Percentiles rank a stretch among this genome's conserved stretches.
phyloP scores from a whole-genome alignment of 208 protist species.

The Acanthamoeba quina region DNA sequence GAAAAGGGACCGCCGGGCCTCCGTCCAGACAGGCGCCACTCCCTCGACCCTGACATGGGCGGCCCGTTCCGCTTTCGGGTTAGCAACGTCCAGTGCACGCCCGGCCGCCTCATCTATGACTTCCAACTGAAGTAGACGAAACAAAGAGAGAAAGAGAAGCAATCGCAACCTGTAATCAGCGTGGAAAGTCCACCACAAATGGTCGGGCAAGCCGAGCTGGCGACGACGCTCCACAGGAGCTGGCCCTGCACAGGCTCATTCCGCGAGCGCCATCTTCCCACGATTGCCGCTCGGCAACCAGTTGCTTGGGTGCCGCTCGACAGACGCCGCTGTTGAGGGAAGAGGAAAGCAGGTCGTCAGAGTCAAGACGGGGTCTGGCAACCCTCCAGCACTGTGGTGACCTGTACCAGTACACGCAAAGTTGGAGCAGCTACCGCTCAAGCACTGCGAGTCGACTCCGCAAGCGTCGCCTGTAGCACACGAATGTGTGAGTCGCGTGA shows the following conservation, averaged over 20 bases:
- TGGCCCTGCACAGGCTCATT: too few species aligned
- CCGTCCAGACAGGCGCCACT: not conserved
- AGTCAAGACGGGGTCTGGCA: not conserved
- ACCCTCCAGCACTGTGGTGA: not conserved
- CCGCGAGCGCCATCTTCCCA: too few species aligned
- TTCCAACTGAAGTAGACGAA: not conserved
- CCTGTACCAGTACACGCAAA: not conserved
- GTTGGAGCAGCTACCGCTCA: slow-evolving; percentile 15
- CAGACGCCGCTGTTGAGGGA: too few species aligned
- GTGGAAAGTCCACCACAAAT: too few species aligned
- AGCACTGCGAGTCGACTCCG: slow-evolving; percentile 11
- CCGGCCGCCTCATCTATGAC: slow-evolving; percentile 45
- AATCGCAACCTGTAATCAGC: too few species aligned
- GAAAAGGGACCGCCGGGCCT: not conserved
- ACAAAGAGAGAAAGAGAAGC: too few species aligned
- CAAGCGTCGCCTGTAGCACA: not conserved
- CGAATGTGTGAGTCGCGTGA: not conserved
- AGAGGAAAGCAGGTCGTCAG: too few species aligned
- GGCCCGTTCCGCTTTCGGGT: slow-evolving; percentile 41
- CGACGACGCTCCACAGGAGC: too few species aligned
- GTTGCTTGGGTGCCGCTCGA: too few species aligned
- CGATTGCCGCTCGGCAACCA: too few species aligned
- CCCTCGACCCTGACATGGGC: not conserved
- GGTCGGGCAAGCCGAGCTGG: too few species aligned
- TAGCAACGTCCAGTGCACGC: slow-evolving; percentile 9